Percentiles rank a stretch among this genome's conserved stretches.
Conservation (phyloP, 345 rosid genomes). For the Rubroshorea leprosula region DNA sequence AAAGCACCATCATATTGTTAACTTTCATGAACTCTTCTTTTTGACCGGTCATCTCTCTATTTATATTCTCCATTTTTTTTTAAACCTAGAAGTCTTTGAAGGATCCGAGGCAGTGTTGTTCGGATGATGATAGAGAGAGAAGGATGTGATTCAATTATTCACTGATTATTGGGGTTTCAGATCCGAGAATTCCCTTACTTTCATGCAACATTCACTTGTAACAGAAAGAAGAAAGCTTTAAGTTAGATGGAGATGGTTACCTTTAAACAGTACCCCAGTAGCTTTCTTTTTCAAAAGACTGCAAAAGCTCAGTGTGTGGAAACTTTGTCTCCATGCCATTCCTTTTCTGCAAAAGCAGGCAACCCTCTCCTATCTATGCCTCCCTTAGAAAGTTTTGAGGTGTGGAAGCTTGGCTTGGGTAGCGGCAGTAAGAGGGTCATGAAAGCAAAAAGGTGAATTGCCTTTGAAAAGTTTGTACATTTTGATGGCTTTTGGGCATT, state of each 20-base stretch:
- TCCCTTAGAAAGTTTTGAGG: conserved; percentile 17
- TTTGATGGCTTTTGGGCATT: conserved; percentile 31
- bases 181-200: conserved; percentile 66
- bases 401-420: conserved; percentile 31
- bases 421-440: conserved; percentile 15
- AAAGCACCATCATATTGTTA: conserved; percentile 29
- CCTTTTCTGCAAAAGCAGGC: conserved; percentile 4
- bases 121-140: conserved; percentile 15
- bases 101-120: conserved; percentile 35
- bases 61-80: background rate
- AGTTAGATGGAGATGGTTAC: conserved; percentile 19
- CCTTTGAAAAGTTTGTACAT: conserved; percentile 33
- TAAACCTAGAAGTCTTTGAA: conserved; percentile 21
- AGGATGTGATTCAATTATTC: conserved; percentile 29
- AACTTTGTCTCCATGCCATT: conserved; percentile 52
- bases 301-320: conserved; percentile 37
- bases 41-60: conserved; percentile 37
- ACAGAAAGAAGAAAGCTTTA: conserved; percentile 27
- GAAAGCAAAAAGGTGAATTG: conserved; percentile 27
- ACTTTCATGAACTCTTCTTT: conserved; percentile 26
- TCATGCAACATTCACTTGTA: conserved; percentile 30
- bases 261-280: background rate
- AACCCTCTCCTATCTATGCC: background rate
- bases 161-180: conserved; percentile 42
- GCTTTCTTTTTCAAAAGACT: conserved; percentile 34